Evolutionary conservation across 2,329 filamentous ascomycete genomes (phyloP).

Genomic region (Niveomyces coronatus): DNA sequence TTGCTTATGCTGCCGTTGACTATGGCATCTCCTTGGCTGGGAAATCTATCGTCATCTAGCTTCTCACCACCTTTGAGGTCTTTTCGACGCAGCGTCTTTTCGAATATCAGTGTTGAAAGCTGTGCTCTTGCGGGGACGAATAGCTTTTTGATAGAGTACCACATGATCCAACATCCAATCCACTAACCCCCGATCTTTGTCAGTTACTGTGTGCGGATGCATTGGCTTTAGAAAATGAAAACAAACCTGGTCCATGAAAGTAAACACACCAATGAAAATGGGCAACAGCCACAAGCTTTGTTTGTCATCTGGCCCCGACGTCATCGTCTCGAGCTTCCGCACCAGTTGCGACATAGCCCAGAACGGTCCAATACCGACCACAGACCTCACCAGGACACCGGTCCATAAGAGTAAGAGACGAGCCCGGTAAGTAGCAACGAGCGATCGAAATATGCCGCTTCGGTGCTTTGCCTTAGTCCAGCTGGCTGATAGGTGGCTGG

Average conservation of each 20-base stretch:
- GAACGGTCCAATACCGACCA: conserved; percentile 3
- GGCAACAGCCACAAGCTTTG: conserved; percentile 25
- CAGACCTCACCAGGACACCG: neutral
- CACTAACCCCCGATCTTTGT: conserved; percentile 44
- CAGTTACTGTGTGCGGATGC: conserved; percentile 32
- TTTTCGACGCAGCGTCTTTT: conserved; percentile 67
- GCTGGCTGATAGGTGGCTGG: neutral
- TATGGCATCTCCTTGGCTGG: conserved; percentile 9
- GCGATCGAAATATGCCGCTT: neutral
- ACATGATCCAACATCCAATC: conserved; percentile 56
- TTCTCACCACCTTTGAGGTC: conserved; percentile 57
- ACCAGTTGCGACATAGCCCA: conserved; percentile 7
- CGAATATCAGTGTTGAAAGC: conserved; percentile 63
- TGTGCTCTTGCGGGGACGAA: conserved; percentile 58
- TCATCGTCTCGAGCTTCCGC: neutral
- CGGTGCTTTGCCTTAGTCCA: neutral
- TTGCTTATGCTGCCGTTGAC: conserved; percentile 25
- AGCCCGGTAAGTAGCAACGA: neutral
- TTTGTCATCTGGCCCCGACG: neutral
- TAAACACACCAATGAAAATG: conserved; percentile 43
- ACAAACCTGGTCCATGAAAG: conserved; percentile 52
- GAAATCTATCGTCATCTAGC: conserved; percentile 22
- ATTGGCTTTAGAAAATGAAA: conserved; percentile 47
- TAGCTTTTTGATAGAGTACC: conserved; percentile 53
- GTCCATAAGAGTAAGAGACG: neutral